Evolutionary conservation across 2,329 filamentous ascomycete genomes (phyloP).

Genomic region (Lachnellula arida): DNA sequence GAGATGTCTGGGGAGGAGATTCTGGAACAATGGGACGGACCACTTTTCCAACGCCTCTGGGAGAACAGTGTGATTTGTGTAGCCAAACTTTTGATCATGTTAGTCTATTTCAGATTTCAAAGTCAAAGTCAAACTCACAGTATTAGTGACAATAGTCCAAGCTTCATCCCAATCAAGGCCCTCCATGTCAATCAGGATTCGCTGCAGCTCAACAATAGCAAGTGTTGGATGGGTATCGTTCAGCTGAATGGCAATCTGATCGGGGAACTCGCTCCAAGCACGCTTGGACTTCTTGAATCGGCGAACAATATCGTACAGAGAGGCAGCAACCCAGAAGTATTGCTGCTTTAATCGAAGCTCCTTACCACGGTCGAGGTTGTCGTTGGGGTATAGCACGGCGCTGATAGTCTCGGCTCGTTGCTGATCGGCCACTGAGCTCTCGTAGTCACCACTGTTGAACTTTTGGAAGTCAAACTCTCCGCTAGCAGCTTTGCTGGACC

Average conservation of each 20-base stretch:
- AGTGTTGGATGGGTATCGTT: slow-evolving; percentile 98
- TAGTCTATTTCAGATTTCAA: slow-evolving; percentile 2
- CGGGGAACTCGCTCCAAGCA: slow-evolving; percentile 85
- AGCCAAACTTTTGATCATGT: slow-evolving; percentile 59
- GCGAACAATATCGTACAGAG: slow-evolving; percentile 90
- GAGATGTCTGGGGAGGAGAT: slow-evolving; percentile 87
- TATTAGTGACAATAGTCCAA: slow-evolving; percentile 74
- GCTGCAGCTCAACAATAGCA: slow-evolving; percentile 91
- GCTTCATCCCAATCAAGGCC: slow-evolving; percentile 90
- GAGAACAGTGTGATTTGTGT: slow-evolving; percentile 97
- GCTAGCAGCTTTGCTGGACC: slow-evolving; percentile 95
- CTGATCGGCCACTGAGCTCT: slow-evolving; percentile 92
- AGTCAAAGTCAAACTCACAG: slow-evolving; percentile 41
- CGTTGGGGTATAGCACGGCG: slow-evolving; percentile 93
- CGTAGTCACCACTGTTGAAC: slow-evolving; percentile 97
- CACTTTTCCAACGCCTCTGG: slow-evolving; percentile 98
- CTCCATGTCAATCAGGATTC: slow-evolving; percentile 85
- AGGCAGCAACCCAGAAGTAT: slow-evolving; percentile 99
- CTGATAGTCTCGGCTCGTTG: slow-evolving; percentile 99
- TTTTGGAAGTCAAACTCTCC: slow-evolving; percentile 99
- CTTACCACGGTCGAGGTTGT: slow-evolving; percentile 94
- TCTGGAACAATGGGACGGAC: slow-evolving; percentile 88
- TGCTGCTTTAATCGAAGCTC: slow-evolving; percentile 98
- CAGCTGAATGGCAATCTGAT: slow-evolving; percentile 93
- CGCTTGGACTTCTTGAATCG: slow-evolving; percentile 97